Conservation (phyloP, 2,329 filamentous ascomycete genomes). For the Xylariales sp. region DNA sequence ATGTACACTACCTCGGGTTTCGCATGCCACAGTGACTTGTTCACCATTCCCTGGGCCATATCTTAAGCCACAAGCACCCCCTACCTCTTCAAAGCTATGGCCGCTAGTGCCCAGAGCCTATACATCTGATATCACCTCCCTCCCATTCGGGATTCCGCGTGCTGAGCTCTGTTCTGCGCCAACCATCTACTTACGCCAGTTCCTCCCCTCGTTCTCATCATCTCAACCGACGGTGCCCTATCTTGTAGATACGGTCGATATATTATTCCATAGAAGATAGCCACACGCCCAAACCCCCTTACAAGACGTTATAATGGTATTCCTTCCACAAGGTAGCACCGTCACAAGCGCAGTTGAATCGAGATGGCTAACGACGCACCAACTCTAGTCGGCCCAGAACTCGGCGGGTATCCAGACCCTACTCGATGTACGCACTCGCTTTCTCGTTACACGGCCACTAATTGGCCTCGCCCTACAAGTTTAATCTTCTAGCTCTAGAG, state of each 20-base stretch:
- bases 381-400: slow-evolving; percentile 90
- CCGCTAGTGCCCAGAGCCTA: not conserved
- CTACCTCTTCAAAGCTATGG: not conserved
- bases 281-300: not conserved
- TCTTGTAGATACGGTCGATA: not conserved
- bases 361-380: slow-evolving; percentile 39
- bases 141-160: not conserved
- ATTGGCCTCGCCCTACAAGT: not conserved
- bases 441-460: not conserved
- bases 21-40: too few relatives aligned
- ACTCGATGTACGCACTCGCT: slow-evolving; percentile 81
- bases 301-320: slow-evolving; percentile 38
- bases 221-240: not conserved
- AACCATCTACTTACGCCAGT: slow-evolving; percentile 21
- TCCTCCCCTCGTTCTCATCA: slow-evolving; percentile 10
- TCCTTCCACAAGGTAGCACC: not conserved
- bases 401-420: slow-evolving; percentile 98
- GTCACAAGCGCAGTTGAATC: not conserved
- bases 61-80: too few relatives aligned
- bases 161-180: not conserved
- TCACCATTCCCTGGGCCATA: too few relatives aligned
- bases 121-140: slow-evolving; percentile 28
- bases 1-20: too few relatives aligned
- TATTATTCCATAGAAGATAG: slow-evolving; percentile 11
- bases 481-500: not conserved